Conservation (phyloP, 139 green algal genomes). For the Tetradesmus lagerheimii region DNA sequence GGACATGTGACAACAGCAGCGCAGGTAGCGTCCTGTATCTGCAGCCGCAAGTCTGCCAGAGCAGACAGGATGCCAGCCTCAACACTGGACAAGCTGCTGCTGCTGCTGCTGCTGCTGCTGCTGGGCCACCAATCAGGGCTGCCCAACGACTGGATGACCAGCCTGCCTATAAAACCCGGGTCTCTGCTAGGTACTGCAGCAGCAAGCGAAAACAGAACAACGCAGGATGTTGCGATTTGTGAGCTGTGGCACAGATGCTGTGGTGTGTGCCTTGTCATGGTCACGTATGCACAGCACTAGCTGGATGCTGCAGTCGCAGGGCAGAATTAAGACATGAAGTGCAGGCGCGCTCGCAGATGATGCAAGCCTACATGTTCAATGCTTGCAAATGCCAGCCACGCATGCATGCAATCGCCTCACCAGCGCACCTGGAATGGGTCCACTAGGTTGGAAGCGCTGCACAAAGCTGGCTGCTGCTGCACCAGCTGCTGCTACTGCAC, state of each 20-base stretch:
- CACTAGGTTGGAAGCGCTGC: neutral
- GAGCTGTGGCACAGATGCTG: neutral
- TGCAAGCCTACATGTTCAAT: neutral
- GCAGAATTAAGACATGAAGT: too few relatives aligned
- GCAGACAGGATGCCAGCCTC: constrained; percentile 14
- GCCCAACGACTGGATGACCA: constrained; percentile 71
- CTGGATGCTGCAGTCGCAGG: too few relatives aligned
- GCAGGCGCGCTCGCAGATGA: neutral
- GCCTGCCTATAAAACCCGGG: constrained; percentile 54
- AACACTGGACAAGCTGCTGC: neutral
- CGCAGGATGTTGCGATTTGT: neutral
- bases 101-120: constrained; percentile 32
- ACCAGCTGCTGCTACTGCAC: constrained; percentile 1
- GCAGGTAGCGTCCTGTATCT: constrained; percentile 48
- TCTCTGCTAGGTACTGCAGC: constrained; percentile 29
- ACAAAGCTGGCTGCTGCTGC: constrained; percentile 8
- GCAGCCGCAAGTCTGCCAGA: constrained; percentile 43
- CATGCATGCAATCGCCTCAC: neutral
- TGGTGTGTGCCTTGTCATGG: too few relatives aligned
- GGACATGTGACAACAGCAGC: constrained; percentile 63
- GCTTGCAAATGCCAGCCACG: neutral
- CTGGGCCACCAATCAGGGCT: constrained; percentile 51
- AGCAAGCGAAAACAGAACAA: neutral
- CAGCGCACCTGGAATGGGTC: constrained; percentile 10
- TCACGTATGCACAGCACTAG: too few relatives aligned